Percentiles rank a stretch among this genome's conserved stretches.
These are phyloP conservation scores for Senna siamea DNA, from an alignment of 306 rosid genomes.

Conservation along the genomic window DNA sequence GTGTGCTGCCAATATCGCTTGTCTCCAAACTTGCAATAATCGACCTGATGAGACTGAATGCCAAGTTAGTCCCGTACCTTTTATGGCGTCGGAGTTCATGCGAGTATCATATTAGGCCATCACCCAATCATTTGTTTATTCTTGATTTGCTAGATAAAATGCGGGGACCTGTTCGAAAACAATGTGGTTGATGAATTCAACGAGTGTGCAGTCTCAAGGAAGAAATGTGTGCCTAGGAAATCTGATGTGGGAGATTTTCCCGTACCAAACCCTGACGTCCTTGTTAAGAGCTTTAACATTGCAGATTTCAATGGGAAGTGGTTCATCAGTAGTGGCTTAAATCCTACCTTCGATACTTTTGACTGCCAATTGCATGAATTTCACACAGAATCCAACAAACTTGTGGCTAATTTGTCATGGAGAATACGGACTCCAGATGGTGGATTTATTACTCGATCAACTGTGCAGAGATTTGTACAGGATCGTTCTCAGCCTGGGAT, in stretches of 20 bases:
- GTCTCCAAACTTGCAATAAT: constrained; percentile 96
- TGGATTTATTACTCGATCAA: constrained; percentile 82
- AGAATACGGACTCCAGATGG: constrained; percentile 86
- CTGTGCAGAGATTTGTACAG: constrained; percentile 82
- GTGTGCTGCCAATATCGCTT: constrained; percentile 93
- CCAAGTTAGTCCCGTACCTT: constrained; percentile 63
- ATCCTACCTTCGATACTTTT: constrained; percentile 82
- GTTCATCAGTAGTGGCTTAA: constrained; percentile 89
- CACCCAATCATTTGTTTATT: constrained; percentile 14
- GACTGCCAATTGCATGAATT: constrained; percentile 92
- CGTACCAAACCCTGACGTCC: constrained; percentile 73
- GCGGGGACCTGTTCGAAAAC: constrained; percentile 92
- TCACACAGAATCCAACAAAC: constrained; percentile 69
- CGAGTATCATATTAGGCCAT: constrained; percentile 5
- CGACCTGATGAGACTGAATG: constrained; percentile 97
- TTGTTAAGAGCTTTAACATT: constrained; percentile 76
- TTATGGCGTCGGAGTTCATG: constrained; percentile 1
- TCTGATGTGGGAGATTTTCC: constrained; percentile 97
- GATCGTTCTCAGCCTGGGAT: constrained; percentile 81
- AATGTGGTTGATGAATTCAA: constrained; percentile 90
- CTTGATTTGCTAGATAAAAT: constrained; percentile 67
- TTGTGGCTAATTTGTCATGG: constrained; percentile 84
- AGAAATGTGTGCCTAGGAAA: constrained; percentile 92
- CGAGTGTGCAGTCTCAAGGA: constrained; percentile 92
- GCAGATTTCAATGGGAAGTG: constrained; percentile 86